Evolutionary conservation across 2,329 filamentous ascomycete genomes (phyloP).

Genomic region (Phyllosticta capitalensis): DNA sequence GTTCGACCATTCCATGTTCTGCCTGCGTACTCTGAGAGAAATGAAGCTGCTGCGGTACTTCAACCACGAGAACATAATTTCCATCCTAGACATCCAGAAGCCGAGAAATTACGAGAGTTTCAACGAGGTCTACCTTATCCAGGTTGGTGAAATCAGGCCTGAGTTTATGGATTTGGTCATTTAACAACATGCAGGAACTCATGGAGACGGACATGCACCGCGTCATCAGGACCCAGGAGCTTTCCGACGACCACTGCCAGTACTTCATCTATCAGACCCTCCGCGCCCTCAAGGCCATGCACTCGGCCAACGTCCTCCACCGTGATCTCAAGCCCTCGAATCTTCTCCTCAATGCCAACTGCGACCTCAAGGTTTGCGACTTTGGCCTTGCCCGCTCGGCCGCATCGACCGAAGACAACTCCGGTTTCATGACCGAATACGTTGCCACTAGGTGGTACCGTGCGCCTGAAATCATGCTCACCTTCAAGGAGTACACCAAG

Average conservation of each 20-base stretch:
- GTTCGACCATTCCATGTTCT: constrained; percentile 99
- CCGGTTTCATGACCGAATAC: constrained; percentile 99
- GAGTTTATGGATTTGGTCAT: background rate
- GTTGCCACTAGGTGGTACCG: constrained; percentile 98
- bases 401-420: constrained; percentile 96
- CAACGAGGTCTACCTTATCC: constrained; percentile 96
- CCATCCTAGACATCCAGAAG: constrained; percentile 97
- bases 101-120: constrained; percentile 92
- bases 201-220: constrained; percentile 99
- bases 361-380: constrained; percentile 97
- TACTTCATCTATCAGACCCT: constrained; percentile 99
- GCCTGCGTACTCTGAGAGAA: constrained; percentile 87
- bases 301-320: constrained; percentile 96
- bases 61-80: constrained; percentile 99
- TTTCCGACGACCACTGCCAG: constrained; percentile 98
- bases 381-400: constrained; percentile 94
- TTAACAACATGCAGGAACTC: constrained; percentile 57
- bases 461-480: constrained; percentile 98
- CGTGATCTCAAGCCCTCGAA: constrained; percentile 97
- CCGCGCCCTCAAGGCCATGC: constrained; percentile 96
- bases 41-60: constrained; percentile 99
- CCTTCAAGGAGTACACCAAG: constrained; percentile 99
- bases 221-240: constrained; percentile 95
- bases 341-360: constrained; percentile 93
- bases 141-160: constrained; percentile 45